Base-by-base conservation (phyloP, 768 basidiomycete genomes). In the Cystofilobasidium macerans region DNA sequence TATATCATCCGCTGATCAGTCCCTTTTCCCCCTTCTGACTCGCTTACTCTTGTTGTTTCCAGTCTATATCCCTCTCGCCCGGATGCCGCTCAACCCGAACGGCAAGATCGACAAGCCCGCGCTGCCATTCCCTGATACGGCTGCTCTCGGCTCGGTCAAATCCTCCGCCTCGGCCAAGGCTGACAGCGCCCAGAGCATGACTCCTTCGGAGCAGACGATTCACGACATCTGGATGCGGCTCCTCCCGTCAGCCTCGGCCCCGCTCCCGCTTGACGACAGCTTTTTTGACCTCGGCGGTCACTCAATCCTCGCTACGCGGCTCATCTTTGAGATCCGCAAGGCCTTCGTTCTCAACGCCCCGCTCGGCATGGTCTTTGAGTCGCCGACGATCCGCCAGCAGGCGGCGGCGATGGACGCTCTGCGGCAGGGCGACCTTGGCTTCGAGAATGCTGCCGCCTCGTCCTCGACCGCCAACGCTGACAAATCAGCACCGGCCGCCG, bases 221-320 rank as follows among this genome's bases (percentile, higher is more conserved):
- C 85, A 85, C 70, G 80, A 79, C n/a, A 85, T 99, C 71, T 99
- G 94, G 93, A 74, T 83, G 1, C 79, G 75, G 59, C 82, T 98
- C 51, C 81, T 99, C 20, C 88, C 90, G 24, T 85, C 84, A 61
- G 80, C 88, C 7, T 85, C 89, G 0, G 79, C 82, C 11, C 82
- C 85, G 0, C 84, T 99, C 56, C 87, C 91, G 6, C 75, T 87
- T 13, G 87, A 97, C 74, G 94, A 98, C 72, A 89, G 84, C 75
- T 99, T 99, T 82, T 98, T 97, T 78, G 94, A 99, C 74, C 82
- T 98, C 48, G 95, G 95, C 57, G 95, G 95, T 9, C 95, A 99
- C 77, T 98, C 95, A 20, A 97, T 99, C 72, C 83, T 99, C 53
- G 95, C 95, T 0, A 99, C 95, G 2, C 86, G 93, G 30, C 84